Evolutionary conservation across 768 basidiomycete species (phyloP).

Genomic region (Tricholomella constricta): DNA sequence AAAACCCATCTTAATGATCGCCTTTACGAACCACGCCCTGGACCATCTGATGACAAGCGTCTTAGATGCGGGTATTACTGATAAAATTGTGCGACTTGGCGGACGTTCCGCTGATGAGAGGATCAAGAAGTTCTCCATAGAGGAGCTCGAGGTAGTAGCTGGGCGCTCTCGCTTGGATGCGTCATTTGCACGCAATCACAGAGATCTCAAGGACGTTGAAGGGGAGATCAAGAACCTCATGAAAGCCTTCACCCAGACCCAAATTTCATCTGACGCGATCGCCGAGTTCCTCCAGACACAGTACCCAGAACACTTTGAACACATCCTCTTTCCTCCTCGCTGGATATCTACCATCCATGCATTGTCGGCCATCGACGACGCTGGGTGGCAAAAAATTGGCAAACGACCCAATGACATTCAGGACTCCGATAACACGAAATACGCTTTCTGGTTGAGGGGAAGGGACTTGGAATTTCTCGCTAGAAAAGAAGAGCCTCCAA

Average conservation of each 20-base stretch:
- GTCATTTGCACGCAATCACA: slow-evolving; percentile 33
- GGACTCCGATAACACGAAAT: slow-evolving; percentile 34
- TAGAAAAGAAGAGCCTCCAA: slow-evolving; percentile 1
- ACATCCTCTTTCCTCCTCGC: slow-evolving; percentile 42
- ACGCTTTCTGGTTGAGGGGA: slow-evolving; percentile 53
- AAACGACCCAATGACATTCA: slow-evolving; percentile 13
- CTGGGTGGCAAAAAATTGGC: slow-evolving; percentile 39
- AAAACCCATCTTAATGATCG: slow-evolving; percentile 53
- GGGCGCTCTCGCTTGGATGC: slow-evolving; percentile 42
- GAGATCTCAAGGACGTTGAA: slow-evolving; percentile 45
- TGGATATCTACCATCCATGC: slow-evolving; percentile 41
- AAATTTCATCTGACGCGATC: slow-evolving; percentile 39
- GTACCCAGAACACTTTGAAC: slow-evolving; percentile 50
- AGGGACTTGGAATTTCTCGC: slow-evolving; percentile 51
- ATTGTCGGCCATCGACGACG: slow-evolving; percentile 12
- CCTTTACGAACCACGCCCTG: slow-evolving; percentile 80
- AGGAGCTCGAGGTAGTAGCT: slow-evolving; percentile 53
- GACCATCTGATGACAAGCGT: slow-evolving; percentile 71
- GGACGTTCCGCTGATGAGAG: slow-evolving; percentile 62
- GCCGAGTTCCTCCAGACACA: slow-evolving; percentile 41
- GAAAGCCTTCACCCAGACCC: slow-evolving; percentile 35
- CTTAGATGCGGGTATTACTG: slow-evolving; percentile 64
- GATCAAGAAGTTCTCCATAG: slow-evolving; percentile 61
- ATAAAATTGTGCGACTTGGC: slow-evolving; percentile 67
- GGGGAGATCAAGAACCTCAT: slow-evolving; percentile 49